Evolutionary conservation across 441 rosid genomes (phyloP), one percentile per base, ranked within the genome.

Genomic region (Bruguiera hainesii): DNA sequence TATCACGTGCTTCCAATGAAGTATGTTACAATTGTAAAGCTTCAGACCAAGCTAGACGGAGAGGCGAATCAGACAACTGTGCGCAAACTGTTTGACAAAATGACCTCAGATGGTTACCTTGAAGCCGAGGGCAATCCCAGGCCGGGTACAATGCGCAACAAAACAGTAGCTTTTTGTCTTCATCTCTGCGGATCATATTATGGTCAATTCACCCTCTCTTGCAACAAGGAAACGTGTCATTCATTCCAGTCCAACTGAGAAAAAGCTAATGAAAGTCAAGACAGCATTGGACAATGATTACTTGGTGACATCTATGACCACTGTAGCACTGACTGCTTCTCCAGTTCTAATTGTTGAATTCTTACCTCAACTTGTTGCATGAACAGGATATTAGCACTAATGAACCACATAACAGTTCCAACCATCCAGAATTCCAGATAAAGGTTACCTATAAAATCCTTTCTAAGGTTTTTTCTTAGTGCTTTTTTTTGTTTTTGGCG

Each of bases 1-100:
- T 86, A 81, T 79, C 89, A 90, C 66, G 84, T 87, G 75, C 99
- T 95, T 76, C 94, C 87, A 1, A 78, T 95, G 99, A 78, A 82
- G 25, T 87, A 87, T 68, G 84, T 90, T 65, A 85, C 94, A 1
- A 63, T 79, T 48, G 50, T 86, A 58, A 90, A 85, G 85, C 97
- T 95, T 75, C 97, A 86, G 72, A 81, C 66, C 73, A 80, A 81
- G 88, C 83, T 95, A 64, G 83, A 82, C 13, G 91, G 93, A 67
- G 90, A 88, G 75, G 92, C 87, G 60, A 90, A 76, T 65, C 99
- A 75, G 79, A 55, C 74, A 5, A 76, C 81, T 8, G 89, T 86
- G 59, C 88, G 92, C 74, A 87, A 86, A 71, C 67, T 94, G 72
- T 67, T 94, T 56, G 86, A 81, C 59, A 87, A 81, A 67, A 91